Evolutionary conservation across 169 alveolate species (phyloP), one percentile per base, ranked within the genome.

Genomic region (Babesia gibsoni): DNA sequence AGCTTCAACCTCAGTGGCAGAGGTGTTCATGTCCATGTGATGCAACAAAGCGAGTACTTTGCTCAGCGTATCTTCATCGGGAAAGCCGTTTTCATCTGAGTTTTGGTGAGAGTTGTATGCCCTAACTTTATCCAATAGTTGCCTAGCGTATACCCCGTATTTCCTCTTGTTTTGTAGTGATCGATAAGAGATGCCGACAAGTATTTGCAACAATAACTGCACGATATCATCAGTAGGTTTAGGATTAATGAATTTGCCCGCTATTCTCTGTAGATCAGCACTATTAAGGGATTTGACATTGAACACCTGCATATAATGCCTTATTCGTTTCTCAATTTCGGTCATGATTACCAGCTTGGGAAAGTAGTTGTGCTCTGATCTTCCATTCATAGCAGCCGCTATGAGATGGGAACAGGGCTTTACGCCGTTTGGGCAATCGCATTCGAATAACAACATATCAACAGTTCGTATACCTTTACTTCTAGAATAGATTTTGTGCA

Each of bases 361-460:
- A 29, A 69, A 16, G 18, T 69, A 56, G 5, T 58, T 41, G 22
- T 7, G 42, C 4, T 42, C 46, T 35, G 16, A 25, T 2, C 29
- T 7, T 27, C 50, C 33, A 7, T 39, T 12, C 18, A 72, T 18
- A 0, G 75, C 77, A 6, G 61, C 68, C 42, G 72, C 73, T 33
- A 72, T 39, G 48, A 72, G 8, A 43, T 72, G 83, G 14, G 83
- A 72, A 59, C 83, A 72, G 18, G 41, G 14, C 8, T 14, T 18
- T 18, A 30, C 43, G 14, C 12, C 33, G 35, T 48, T 72, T 6
- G 83, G 83, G 57, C 83, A 72, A 39, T n/a, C 48, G 39, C 83
- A 72, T 1, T 67, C 36, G 59, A 42, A 72, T 23, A 72, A 30
- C 5, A 52, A 52, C 83, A 72, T 72, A 32, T 72, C 83, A 4